These are phyloP conservation scores for Jamesozyma lodderae DNA, from an alignment of 805 yeast species.

Conservation along the genomic window DNA sequence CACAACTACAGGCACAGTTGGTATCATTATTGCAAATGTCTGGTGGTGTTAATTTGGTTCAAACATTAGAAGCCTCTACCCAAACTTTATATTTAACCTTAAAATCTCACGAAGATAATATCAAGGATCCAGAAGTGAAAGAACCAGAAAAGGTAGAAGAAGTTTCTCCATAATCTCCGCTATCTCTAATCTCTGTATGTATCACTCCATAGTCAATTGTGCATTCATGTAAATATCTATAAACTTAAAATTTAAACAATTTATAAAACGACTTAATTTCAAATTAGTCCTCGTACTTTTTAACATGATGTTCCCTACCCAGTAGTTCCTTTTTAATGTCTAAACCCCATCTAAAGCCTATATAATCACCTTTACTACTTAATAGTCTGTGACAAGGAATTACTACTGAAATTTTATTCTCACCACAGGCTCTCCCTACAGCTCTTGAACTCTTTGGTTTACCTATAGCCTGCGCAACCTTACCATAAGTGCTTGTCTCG, in stretches of 20 bases:
- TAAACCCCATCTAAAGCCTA: constrained; percentile 36
- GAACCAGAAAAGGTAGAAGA: background rate
- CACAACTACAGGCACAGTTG: constrained; percentile 69
- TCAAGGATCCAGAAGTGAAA: constrained; percentile 1
- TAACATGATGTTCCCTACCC: background rate
- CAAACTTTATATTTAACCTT: constrained; percentile 64
- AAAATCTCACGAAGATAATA: constrained; percentile 48
- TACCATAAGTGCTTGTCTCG: constrained; percentile 26
- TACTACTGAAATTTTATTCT: constrained; percentile 33
- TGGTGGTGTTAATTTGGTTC: constrained; percentile 84
- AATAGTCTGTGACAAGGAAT: constrained; percentile 39
- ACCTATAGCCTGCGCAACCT: constrained; percentile 29
- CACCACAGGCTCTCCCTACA: constrained; percentile 35
- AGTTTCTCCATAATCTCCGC: background rate
- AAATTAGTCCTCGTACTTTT: background rate
- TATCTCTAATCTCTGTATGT: background rate
- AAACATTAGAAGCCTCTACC: constrained; percentile 65
- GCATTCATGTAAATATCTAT: constrained; percentile 2
- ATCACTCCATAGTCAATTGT: background rate
- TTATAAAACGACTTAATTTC: background rate
- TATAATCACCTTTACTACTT: constrained; percentile 25
- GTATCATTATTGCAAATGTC: constrained; percentile 74
- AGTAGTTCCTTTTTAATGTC: constrained; percentile 27
- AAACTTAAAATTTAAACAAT: background rate
- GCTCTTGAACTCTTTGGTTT: constrained; percentile 30